Base-by-base conservation (phyloP, 163 green algal species). In the Prototheca wickerhamii region DNA sequence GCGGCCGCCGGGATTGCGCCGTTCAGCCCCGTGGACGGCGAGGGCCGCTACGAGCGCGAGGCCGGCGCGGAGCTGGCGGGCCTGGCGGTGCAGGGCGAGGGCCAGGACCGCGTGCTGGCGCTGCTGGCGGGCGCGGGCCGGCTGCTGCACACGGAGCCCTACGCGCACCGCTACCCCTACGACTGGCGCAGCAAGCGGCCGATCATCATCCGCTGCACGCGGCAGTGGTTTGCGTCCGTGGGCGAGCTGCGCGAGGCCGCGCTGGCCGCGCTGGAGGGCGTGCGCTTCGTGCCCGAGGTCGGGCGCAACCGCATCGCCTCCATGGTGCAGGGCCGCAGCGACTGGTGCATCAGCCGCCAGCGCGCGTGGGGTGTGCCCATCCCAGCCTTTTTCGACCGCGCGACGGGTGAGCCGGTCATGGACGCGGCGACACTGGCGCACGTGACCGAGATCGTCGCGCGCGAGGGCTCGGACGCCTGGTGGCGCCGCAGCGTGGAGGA, bases 151-250 rank as follows among this genome's bases (percentile, higher is more conserved):
- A 79, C 91, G 76, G 91, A 99, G 74, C 25, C 49, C 32, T 98
- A 99, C 74, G 79, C 67, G 33, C 94, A 99, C 88, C 96, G 96
- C 80, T 98, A 98, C 77, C 93, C 94, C 1, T 99, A 99, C 73
- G 94, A 99, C 81, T 99, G 94, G 94, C 81, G 94, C 34, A 98
- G 91, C 49, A 99, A 99, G 81, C 93, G 96, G 73, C 94, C 94
- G 4, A 96, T 90, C 69, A 99, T 99, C 73, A 96, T 98, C 76
- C 81, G 92, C 33, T 89, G 91, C 51, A 98, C 93, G 18, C 83
- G 83, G 68, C 92, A 99, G 83, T 95, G 89, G 90, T 99, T 99
- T 85, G 93, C 91, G 3, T 93, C 79, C 0, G 92, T 99, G 50
- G 82, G 93, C 56, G 91, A 91, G 18, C 97, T 98, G 78, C 78